Evolutionary conservation across 2,329 filamentous ascomycete genomes (phyloP), one percentile per base, ranked within the genome.

Genomic region (Calonectria hongkongensis): DNA sequence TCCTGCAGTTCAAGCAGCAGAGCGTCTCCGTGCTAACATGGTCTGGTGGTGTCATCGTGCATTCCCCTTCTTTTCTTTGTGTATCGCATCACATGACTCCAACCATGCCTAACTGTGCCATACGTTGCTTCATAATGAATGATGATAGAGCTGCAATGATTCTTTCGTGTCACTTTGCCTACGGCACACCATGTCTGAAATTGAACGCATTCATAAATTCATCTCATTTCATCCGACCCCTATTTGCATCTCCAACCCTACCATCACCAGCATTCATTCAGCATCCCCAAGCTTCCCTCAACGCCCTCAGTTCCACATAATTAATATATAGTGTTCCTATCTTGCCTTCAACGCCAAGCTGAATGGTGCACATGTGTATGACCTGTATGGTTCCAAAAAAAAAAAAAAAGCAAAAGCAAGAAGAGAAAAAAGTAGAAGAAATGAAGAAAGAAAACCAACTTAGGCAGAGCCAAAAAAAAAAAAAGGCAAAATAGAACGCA

Each of bases 261-360:
- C 66, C 67, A 56, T 54, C 41, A 33, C 30, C 30, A 33, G 5
- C 30, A 33, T 6, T 21, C 30, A 33, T 33, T 9, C 30, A 33
- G 4, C 30, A 28, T n/a, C 16, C 64, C 27, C 4, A 47, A 63
- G 41, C 58, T 66, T 36, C 70, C 70, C 51, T 50, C 66, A 79
- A 79, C 78, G 76, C 78, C 78, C 63, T 74, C 73, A 66, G 67
- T 69, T 69, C 71, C 64, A 70, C 69, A 70, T 74, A 48, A 73
- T 79, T 73, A 75, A 65, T 65, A 68, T 75, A 65, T 73, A 73
- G 70, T 73, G 68, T 71, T 43, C 70, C 71, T 63, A 43, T 72
- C 74, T 73, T 75, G 16, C 74, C 78, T 73, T 76, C 66, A 79
- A 79, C 78, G 78, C 78, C 78, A 71, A 77, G 78, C 78, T 79